Percentiles rank a stretch among this genome's conserved stretches.
phyloP scores from a whole-genome alignment of 2,329 filamentous ascomycete genomes.

The Acarospora socialis region DNA sequence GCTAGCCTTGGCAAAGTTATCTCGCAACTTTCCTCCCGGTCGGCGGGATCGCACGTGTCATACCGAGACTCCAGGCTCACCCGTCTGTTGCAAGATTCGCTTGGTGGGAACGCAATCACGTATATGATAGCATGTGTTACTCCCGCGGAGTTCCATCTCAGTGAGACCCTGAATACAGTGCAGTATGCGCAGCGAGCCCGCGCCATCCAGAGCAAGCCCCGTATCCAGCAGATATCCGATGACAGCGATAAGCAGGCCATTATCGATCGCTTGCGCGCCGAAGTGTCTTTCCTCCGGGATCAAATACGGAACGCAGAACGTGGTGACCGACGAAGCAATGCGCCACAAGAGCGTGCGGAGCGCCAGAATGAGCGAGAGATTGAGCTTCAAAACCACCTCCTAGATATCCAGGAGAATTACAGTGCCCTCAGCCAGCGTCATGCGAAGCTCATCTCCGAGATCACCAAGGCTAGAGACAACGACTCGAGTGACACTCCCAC shows the following conservation, averaged over 20 bases:
- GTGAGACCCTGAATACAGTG: slow-evolving; percentile 93
- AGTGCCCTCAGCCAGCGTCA: slow-evolving; percentile 80
- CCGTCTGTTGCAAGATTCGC: slow-evolving; percentile 83
- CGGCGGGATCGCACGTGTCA: slow-evolving; percentile 78
- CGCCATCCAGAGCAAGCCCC: slow-evolving; percentile 92
- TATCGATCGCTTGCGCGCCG: slow-evolving; percentile 84
- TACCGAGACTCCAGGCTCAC: slow-evolving; percentile 98
- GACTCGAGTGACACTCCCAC: slow-evolving; percentile 46
- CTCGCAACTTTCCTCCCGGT: slow-evolving; percentile 84
- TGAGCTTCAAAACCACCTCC: slow-evolving; percentile 82
- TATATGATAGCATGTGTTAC: slow-evolving; percentile 99
- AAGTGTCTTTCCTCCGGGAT: slow-evolving; percentile 84
- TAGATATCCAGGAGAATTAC: slow-evolving; percentile 92
- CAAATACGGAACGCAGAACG: slow-evolving; percentile 79
- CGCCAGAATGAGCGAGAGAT: slow-evolving; percentile 71
- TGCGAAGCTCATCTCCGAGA: slow-evolving; percentile 86
- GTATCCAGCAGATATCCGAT: slow-evolving; percentile 79
- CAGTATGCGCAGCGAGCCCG: slow-evolving; percentile 93
- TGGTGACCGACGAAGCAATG: slow-evolving; percentile 39
- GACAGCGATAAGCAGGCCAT: slow-evolving; percentile 87
- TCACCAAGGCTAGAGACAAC: slow-evolving; percentile 69
- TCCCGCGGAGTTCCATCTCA: slow-evolving; percentile 89
- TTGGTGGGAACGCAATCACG: slow-evolving; percentile 92
- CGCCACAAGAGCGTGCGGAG: slow-evolving; percentile 57
- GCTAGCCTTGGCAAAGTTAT: slow-evolving; percentile 96